Evolutionary conservation across 2,329 filamentous ascomycete species (phyloP), one percentile per base, ranked within the genome.

Genomic region (Arthrobotrys iridis): DNA sequence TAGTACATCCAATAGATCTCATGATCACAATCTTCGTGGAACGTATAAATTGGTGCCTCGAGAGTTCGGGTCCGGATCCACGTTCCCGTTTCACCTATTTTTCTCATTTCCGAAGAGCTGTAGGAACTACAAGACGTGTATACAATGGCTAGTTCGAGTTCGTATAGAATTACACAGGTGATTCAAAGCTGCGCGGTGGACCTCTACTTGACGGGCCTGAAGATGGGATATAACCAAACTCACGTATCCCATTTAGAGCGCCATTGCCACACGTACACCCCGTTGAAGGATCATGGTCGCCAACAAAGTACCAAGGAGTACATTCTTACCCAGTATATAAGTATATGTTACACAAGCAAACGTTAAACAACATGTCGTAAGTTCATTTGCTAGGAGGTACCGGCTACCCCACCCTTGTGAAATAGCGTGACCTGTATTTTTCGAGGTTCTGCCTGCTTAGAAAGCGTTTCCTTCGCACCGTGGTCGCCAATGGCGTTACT

Each of bases 281-380:
- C 24, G 18, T 2, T 55, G 50, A 55, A 55, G n/a, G n/a, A n/a
- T n/a, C n/a, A n/a, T n/a, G n/a, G n/a, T 55, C 50, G 37, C 10
- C 50, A 37, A 37, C 50, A 37, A 30, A 55, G 41, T 62, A 70
- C 45, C n/a, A n/a, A 63, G n/a, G 33, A 13, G 50, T 55, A 50
- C 35, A 57, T 57, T n/a, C 18, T 10, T 6, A n/a, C 18, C 24
- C 43, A 15, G 24, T 43, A 33, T 57, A 35, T 46, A 58, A n/a
- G 24, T 18, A 10, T 45, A 26, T 5, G 62, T 66, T 60, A 66
- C 60, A 66, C 68, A 46, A 66, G 67, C 43, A 33, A 46, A n/a
- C n/a, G n/a, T n/a, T n/a, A n/a, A n/a, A 74, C 52, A 57, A 67
- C 35, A 55, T 74, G 62, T 74, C 62, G 70, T 62, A 18, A 57